Evolutionary conservation across 441 rosid genomes (phyloP).

Genomic region (Omphalea diandra): DNA sequence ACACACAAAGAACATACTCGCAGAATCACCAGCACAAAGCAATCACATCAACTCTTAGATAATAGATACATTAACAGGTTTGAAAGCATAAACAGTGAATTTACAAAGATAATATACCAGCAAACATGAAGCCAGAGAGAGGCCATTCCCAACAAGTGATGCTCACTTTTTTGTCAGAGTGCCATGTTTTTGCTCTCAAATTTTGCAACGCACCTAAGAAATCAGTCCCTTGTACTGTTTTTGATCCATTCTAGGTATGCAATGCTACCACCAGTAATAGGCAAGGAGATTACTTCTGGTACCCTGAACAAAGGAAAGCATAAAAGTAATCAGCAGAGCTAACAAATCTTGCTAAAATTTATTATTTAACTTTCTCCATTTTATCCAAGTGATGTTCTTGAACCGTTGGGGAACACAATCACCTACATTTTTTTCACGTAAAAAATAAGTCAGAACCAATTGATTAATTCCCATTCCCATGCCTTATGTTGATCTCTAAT

Average conservation of each 20-base stretch:
- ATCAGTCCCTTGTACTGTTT: conserved; percentile 73
- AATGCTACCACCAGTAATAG: conserved; percentile 71
- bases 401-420: not conserved
- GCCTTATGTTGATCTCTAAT: not conserved
- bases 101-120: conserved; percentile 6
- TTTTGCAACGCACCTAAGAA: conserved; percentile 1
- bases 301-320: conserved; percentile 40
- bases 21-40: not conserved
- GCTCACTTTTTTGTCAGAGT: not conserved
- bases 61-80: not conserved
- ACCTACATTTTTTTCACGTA: not conserved
- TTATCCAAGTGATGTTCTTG: no score
- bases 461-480: not conserved
- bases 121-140: not conserved
- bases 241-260: conserved; percentile 85
- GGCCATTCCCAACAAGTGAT: conserved; percentile 6
- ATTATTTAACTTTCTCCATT: not conserved
- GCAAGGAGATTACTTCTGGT: conserved; percentile 86
- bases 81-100: not conserved
- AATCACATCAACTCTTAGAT: not conserved
- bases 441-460: not conserved
- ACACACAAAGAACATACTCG: not conserved
- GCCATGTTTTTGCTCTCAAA: not conserved
- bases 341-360: not conserved
- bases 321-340: not conserved